Evolutionary conservation across 495 filamentous ascomycete genomes (phyloP), one percentile per base, ranked within the genome.

Genomic region (Aspergillus cavernicola): DNA sequence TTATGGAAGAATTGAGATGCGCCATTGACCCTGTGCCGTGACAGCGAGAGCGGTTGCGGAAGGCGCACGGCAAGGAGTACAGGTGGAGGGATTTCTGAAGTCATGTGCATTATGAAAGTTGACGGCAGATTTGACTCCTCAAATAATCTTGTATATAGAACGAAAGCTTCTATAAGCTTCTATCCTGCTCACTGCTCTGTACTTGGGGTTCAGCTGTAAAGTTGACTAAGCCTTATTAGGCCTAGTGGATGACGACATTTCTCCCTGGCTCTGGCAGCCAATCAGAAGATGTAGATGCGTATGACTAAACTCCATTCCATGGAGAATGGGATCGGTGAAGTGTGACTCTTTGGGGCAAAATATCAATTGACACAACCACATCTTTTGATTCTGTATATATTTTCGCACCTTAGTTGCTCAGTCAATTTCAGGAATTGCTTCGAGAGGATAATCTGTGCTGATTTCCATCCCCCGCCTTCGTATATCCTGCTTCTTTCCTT

Each of bases 201-300:
- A n/a, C n/a, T n/a, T n/a, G n/a, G n/a, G n/a, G n/a, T n/a, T n/a
- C n/a, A n/a, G n/a, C n/a, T n/a, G n/a, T n/a, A n/a, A 15, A 23
- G 15, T 11, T n/a, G 28, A 4, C 15, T 19, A 44, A 18, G 36
- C 52, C 29, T 3, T 13, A 53, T 36, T n/a, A n/a, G 53, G 45
- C 16, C 23, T 58, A 56, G 60, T 26, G 16, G 45, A 58, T 58
- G 60, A 61, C 58, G 56, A 62, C 56, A 56, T 59, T 51, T 26
- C 52, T 40, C 33, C 22, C 37, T 26, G 41, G 33, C 16, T 12
- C 18, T 36, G 15, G 13, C 26, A 36, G 38, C 58, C 58, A 60
- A 60, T 60, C 43, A 56, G 13, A 19, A 24, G 11, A 1, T 12
- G 18, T 4, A 1, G 31, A 15, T 19, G 36, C 13, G 57, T 50